These are phyloP conservation scores for Rhizopogon vesiculosus DNA, from an alignment of 768 basidiomycete species.

Conservation along the genomic window DNA sequence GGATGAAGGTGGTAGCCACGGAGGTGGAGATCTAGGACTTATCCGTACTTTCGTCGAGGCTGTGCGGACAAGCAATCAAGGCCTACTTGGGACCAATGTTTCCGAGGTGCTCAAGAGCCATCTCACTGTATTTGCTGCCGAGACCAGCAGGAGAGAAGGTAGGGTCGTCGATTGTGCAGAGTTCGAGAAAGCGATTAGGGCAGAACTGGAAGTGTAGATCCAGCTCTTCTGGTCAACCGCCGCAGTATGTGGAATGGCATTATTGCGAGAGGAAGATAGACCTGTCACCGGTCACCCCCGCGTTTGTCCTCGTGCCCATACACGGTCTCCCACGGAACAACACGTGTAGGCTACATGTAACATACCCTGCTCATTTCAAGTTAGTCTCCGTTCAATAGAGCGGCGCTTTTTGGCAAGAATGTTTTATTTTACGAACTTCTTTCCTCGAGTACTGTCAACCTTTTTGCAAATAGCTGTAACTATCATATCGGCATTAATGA, in stretches of 20 bases:
- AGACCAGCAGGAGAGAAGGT: slow-evolving; percentile 67
- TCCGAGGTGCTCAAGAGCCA: slow-evolving; percentile 73
- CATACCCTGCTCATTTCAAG: no score
- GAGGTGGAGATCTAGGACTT: slow-evolving; percentile 78
- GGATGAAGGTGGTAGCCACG: slow-evolving; percentile 68
- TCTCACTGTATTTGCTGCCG: slow-evolving; percentile 84
- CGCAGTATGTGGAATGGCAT: not conserved
- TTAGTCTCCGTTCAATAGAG: no score
- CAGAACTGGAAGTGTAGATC: slow-evolving; percentile 16
- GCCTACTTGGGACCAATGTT: slow-evolving; percentile 59
- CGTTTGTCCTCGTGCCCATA: no score
- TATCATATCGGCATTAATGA: no score
- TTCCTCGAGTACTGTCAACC: no score
- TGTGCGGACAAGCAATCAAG: slow-evolving; percentile 60
- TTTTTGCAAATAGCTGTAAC: no score
- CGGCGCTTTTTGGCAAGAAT: no score
- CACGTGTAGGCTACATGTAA: no score
- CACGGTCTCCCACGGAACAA: not conserved
- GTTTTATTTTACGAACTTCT: no score
- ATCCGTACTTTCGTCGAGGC: slow-evolving; percentile 75
- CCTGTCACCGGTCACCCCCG: no score
- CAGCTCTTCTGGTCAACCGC: not conserved
- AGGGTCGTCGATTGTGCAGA: slow-evolving; percentile 62
- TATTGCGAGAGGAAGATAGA: no score
- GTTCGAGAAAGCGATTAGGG: slow-evolving; percentile 54